Conservation (phyloP, 208 protist genomes). For the Leishmania gerbilli region DNA sequence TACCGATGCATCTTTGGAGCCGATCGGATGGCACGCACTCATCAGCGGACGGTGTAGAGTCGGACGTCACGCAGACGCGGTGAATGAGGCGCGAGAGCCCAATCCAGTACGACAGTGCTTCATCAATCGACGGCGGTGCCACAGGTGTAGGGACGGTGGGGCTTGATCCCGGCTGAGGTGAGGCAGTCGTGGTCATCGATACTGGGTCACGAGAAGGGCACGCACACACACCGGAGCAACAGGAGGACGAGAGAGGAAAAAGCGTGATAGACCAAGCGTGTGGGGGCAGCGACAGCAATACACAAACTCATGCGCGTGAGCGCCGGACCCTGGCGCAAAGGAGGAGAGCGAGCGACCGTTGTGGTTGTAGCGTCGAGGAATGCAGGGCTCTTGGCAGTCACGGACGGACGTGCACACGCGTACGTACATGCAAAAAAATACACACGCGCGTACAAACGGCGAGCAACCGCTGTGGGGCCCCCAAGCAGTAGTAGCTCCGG, state of each 20-base stretch:
- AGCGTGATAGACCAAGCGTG: background rate
- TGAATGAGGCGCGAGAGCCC: conserved; percentile 19
- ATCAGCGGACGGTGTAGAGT: background rate
- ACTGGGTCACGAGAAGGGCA: background rate
- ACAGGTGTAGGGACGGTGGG: background rate
- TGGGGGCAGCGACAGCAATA: background rate
- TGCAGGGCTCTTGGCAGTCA: background rate
- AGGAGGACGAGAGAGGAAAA: background rate
- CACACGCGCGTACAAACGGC: background rate
- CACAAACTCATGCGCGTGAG: background rate
- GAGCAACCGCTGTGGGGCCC: background rate
- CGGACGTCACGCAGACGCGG: conserved; percentile 9
- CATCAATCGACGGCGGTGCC: conserved; percentile 10
- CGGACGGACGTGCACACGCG: background rate
- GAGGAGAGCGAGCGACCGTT: background rate
- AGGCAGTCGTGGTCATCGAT: background rate
- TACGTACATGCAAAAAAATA: background rate
- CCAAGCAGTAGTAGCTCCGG: background rate
- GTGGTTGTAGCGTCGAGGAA: background rate
- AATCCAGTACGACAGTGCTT: conserved; percentile 24
- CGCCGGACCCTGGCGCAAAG: background rate
- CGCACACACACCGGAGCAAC: background rate
- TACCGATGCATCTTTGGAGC: background rate
- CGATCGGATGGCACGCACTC: background rate
- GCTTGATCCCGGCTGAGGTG: background rate